A percentile compares a stretch with the other conserved stretches of the same genome.
These are phyloP conservation scores for Talaromyces trachyspermus DNA, from an alignment of 495 filamentous ascomycete species.

Conservation along the genomic window DNA sequence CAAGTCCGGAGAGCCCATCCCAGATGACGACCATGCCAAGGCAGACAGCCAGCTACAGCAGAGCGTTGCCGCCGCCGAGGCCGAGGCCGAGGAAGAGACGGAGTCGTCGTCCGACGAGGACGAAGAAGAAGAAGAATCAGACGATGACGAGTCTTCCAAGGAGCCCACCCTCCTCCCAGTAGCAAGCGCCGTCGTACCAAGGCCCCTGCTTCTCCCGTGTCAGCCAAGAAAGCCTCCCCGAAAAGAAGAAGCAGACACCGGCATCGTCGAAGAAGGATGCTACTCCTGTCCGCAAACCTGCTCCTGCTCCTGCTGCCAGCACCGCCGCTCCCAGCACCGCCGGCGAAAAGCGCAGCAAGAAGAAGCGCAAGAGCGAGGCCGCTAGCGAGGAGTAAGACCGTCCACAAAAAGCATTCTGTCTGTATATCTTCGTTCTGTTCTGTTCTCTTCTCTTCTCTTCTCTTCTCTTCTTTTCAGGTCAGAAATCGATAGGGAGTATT, in stretches of 20 bases:
- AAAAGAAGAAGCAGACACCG: slow-evolving; percentile 38
- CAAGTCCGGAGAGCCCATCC: slow-evolving; percentile 43
- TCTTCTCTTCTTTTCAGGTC: too few species aligned
- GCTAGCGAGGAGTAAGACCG: slow-evolving; percentile 20
- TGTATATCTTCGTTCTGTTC: too few species aligned
- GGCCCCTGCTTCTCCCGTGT: slow-evolving; percentile 19
- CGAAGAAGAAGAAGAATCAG: slow-evolving; percentile 42
- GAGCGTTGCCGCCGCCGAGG: slow-evolving; percentile 46
- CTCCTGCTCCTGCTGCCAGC: too few species aligned
- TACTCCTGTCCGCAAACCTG: too few species aligned
- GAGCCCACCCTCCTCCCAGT: slow-evolving; percentile 49
- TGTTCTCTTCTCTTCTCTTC: too few species aligned
- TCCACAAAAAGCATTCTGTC: too few species aligned
- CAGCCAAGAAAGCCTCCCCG: slow-evolving; percentile 31
- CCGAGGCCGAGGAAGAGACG: slow-evolving; percentile 31
- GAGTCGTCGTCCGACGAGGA: slow-evolving; percentile 30
- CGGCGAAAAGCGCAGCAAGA: slow-evolving; percentile 47
- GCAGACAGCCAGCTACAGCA: slow-evolving; percentile 48
- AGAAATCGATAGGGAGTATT: too few species aligned
- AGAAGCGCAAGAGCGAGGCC: slow-evolving; percentile 62
- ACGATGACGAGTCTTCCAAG: slow-evolving; percentile 43
- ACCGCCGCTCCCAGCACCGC: slow-evolving; percentile 18
- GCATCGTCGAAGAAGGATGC: slow-evolving; percentile 32
- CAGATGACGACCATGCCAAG: slow-evolving; percentile 48
- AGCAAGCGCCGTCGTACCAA: slow-evolving; percentile 43